Evolutionary conservation across 768 basidiomycete species (phyloP), one percentile per base, ranked within the genome.

Genomic region (Xerocomellus intermedius): DNA sequence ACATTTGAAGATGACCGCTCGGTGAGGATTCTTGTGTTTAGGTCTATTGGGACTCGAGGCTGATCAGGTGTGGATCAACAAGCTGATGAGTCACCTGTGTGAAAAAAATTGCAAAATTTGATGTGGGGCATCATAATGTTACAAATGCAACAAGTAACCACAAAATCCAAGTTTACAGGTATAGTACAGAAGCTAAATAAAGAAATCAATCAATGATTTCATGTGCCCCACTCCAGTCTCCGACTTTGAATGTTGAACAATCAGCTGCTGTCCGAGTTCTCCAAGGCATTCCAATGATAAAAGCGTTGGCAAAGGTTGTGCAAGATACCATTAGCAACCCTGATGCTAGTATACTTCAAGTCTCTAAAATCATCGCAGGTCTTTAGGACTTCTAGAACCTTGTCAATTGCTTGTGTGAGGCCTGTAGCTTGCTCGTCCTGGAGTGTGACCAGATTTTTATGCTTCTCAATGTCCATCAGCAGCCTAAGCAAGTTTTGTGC

Each of bases 301-400:
- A 37, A 62, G 22, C 69, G 67, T 30, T 73, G 69, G 3, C 26
- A 26, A 24, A 71, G 56, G 44, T 71, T 62, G 13, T 59, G 50
- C 21, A 67, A 32, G 30, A 71, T 62, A 17, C 28, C 21, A 2
- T 17, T 6, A 30, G 46, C 61, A 42, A 73, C 21, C 8, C 4
- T 43, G 2, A 50, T 39, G 8, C 51, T 44, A 26, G 26, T 6
- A n/a, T 69, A 24, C 14, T 10, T 0, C n/a, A n/a, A n/a, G 4
- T 64, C 64, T n/a, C 21, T 39, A 17, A 9, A 5, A 1, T 19
- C 3, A 6, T 42, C 16, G 45, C 50, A 52, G 12, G 17, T 47
- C 1, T 21, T 14, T 2, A 51, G 10, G 1, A 38, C 5, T 4
- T 2, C 7, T 17, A 38, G 8, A 16, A 65, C 36, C 14, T 17